Conservation (phyloP, 129 eudicot species). For the Erigeron canadensis region DNA sequence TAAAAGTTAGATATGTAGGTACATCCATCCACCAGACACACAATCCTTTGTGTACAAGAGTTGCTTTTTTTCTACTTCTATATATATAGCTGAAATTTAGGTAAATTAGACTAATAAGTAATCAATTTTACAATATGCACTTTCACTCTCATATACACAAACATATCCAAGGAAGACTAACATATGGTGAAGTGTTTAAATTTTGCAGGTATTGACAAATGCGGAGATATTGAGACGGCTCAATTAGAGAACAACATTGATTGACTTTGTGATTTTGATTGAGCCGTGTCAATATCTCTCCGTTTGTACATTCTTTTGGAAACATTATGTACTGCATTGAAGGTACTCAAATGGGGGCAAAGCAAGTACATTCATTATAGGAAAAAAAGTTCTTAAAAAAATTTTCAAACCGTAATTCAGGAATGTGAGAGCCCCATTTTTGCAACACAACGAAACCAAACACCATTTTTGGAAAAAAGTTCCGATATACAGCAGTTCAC, state of each 20-base stretch:
- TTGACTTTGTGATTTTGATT: slow-evolving; percentile 19
- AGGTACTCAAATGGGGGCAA: too few species aligned
- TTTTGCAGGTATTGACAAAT: slow-evolving; percentile 6
- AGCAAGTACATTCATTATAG: too few species aligned
- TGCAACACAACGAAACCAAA: too few species aligned
- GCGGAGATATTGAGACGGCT: slow-evolving; percentile 22
- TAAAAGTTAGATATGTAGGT: slow-evolving; percentile 34
- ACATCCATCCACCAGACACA: slow-evolving; percentile 23
- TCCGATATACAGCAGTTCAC: too few species aligned
- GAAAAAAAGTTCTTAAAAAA: too few species aligned
- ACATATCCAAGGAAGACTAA: neutral
- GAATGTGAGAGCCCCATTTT: too few species aligned
- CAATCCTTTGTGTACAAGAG: slow-evolving; percentile 19
- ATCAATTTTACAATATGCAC: neutral
- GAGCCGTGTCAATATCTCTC: slow-evolving; percentile 32
- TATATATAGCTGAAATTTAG: neutral
- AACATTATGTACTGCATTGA: neutral
- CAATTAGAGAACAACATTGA: neutral
- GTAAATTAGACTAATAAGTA: slow-evolving; percentile 15
- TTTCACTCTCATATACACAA: neutral
- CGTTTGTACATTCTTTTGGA: slow-evolving; percentile 1
- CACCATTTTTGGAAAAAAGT: too few species aligned
- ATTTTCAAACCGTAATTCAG: too few species aligned
- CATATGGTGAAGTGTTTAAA: neutral
- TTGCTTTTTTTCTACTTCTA: neutral